These are phyloP conservation scores for Arabidopsis thaliana DNA, from an alignment of 345 rosid species.

Conservation along the genomic window TAIR10.1 NC_003071.7:17188001-17188500, in stretches of 20 bases:
- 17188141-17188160: background rate
- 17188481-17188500: constrained; percentile 8
- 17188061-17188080: constrained; percentile 87
- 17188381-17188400: background rate
- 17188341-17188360: constrained; percentile 54
- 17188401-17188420: constrained; percentile 29
- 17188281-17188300: constrained; percentile 98
- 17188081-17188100: constrained; percentile 92
- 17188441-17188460: constrained; percentile 7
- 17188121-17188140: constrained; percentile 53
- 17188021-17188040: constrained; percentile 51
- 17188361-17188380: constrained; percentile 33
- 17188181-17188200: background rate
- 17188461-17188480: constrained; percentile 30
- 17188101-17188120: constrained; percentile 89
- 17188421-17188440: constrained; percentile 36
- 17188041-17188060: constrained; percentile 92
- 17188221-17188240: constrained; percentile 78
- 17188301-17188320: constrained; percentile 94
- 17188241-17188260: constrained; percentile 79
- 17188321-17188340: constrained; percentile 59
- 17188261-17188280: constrained; percentile 89
- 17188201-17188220: constrained; percentile 80
- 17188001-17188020: constrained; percentile 6
- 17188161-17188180: background rate